phyloP scores from a whole-genome alignment of 768 basidiomycete species.

The Mycena capillaripes region DNA sequence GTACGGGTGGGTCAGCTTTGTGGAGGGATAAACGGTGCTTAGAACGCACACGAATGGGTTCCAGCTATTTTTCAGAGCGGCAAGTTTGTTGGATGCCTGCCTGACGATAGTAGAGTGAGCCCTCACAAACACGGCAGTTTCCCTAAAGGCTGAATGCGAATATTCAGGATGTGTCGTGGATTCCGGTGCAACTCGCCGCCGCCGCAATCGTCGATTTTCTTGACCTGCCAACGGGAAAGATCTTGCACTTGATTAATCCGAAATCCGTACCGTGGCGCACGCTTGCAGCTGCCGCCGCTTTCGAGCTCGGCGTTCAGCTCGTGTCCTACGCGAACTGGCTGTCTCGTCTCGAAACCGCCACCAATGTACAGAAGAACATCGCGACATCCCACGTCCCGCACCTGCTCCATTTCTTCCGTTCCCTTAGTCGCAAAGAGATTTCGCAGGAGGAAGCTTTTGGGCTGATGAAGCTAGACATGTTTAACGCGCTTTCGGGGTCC shows the following conservation, averaged over 20 bases:
- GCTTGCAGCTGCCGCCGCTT: slow-evolving; percentile 34
- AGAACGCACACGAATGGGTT: slow-evolving; percentile 55
- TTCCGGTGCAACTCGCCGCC: slow-evolving; percentile 44
- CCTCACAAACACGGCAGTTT: neutral
- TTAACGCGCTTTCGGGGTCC: neutral
- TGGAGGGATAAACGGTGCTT: slow-evolving; percentile 52
- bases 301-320: slow-evolving; percentile 39
- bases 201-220: slow-evolving; percentile 42
- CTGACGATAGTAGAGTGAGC: slow-evolving; percentile 40
- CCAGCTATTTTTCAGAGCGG: slow-evolving; percentile 48
- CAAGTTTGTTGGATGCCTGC: slow-evolving; percentile 36
- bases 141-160: neutral
- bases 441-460: slow-evolving; percentile 12
- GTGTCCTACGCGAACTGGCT: slow-evolving; percentile 45
- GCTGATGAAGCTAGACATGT: slow-evolving; percentile 17
- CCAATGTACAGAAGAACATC: neutral
- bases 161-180: slow-evolving; percentile 41
- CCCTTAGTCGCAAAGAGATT: neutral
- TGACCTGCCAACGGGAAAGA: neutral
- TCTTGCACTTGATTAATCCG: slow-evolving; percentile 44
- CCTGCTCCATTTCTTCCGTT: slow-evolving; percentile 8
- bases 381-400: neutral
- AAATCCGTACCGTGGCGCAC: slow-evolving; percentile 38
- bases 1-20: slow-evolving; percentile 55
- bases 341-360: slow-evolving; percentile 7